Conservation (phyloP, 2,329 filamentous ascomycete species). For the Sporothrix globosa region DNA sequence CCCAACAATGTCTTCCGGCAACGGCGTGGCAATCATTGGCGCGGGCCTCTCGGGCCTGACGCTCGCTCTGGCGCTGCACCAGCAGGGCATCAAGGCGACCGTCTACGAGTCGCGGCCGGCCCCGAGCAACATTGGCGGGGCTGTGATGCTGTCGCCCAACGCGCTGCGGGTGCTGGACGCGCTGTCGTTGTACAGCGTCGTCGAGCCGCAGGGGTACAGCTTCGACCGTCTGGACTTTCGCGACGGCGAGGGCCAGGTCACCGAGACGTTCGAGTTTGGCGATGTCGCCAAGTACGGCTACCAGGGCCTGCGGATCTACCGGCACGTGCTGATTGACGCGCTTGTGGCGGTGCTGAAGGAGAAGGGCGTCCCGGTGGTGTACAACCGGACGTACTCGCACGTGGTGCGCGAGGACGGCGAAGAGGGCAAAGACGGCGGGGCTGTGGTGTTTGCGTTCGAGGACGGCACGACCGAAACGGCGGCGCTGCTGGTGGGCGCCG, state of each 20-base stretch:
- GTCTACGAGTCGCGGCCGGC: slow-evolving; percentile 53
- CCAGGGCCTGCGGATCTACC: slow-evolving; percentile 57
- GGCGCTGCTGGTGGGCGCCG: slow-evolving; percentile 53
- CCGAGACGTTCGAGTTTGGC: slow-evolving; percentile 55
- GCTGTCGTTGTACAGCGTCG: not conserved
- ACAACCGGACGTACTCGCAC: slow-evolving; percentile 3
- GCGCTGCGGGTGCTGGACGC: slow-evolving; percentile 57
- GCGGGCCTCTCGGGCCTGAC: slow-evolving; percentile 49
- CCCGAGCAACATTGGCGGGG: slow-evolving; percentile 55
- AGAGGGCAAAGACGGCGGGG: not conserved
- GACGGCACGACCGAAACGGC: slow-evolving; percentile 40
- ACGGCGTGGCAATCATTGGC: slow-evolving; percentile 32
- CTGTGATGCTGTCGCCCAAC: slow-evolving; percentile 63
- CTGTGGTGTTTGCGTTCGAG: not conserved
- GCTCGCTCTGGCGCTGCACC: slow-evolving; percentile 58
- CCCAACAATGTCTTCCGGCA: slow-evolving; percentile 4
- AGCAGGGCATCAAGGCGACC: slow-evolving; percentile 52
- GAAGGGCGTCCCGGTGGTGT: slow-evolving; percentile 42
- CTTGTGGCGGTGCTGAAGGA: slow-evolving; percentile 49
- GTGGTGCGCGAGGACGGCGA: slow-evolving; percentile 2
- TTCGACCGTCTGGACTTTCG: slow-evolving; percentile 10
- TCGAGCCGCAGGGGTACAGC: slow-evolving; percentile 8
- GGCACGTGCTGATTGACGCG: slow-evolving; percentile 55
- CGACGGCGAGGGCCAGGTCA: slow-evolving; percentile 14
- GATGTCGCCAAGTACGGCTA: slow-evolving; percentile 55